Base-by-base conservation (phyloP, 2,329 filamentous ascomycete genomes). In the Lomentospora prolificans region DNA sequence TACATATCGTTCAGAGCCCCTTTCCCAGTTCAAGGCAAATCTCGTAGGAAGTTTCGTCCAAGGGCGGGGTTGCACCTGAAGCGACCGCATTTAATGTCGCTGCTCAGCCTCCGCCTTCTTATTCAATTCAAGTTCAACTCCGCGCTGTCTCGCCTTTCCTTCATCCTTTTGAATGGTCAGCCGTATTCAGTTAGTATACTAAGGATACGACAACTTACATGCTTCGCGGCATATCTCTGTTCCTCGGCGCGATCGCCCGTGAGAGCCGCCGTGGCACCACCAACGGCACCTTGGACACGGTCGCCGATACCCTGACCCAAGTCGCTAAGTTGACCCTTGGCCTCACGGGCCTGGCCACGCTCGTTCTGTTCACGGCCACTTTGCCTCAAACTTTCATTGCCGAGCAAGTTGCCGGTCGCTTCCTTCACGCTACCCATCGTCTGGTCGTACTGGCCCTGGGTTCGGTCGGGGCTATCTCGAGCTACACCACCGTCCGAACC, bases 401-500 rank as follows among this genome's bases (percentile, higher is more conserved):
- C 92, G 25, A 92, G 61, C 4, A 92, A 63, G 17, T 85, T 84
- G 57, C 92, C 92, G 1, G 94, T 60, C 3, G 84, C 75, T 68
- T 96, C 89, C 76, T 96, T 96, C 46, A 85, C 85, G 1, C 86
- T 81, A 54, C 91, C 92, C n/a, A 91, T 66, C 4, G 90, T 95
- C 73, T 96, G 91, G 75, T 96, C 89, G 84, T 87, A 95, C 17
- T 79, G 78, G 46, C 92, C 91, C 17, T 81, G 68, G 22, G 78
- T 74, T 61, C 90, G 88, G 68, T 92, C 76, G 9, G 84, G 75
- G 70, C 89, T 77, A 70, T 96, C 89, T 62, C 81, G 78, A 59
- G 85, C 79, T 51, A 87, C 75, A 33, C 84, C 86, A 51, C 89
- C 89, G 12, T 54, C 41, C 0, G 82, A 80, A 53, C 84, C 75